phyloP scores from a whole-genome alignment of 2,329 filamentous ascomycete genomes.

The Karstenula rhodostoma region DNA sequence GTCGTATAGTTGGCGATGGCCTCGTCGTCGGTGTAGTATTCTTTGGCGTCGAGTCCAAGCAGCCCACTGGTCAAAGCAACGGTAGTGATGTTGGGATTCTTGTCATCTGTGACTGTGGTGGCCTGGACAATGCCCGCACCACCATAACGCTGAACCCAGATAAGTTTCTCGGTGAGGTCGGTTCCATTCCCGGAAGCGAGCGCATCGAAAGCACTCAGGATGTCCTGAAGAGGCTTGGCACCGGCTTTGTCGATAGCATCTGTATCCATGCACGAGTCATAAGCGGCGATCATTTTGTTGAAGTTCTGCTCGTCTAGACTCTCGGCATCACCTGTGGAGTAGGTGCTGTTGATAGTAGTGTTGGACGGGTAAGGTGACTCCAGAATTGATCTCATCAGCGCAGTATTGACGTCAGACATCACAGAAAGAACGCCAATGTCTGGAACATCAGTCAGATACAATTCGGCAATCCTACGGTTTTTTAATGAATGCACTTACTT shows the following conservation, averaged over 20 bases:
- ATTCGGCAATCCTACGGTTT: not conserved
- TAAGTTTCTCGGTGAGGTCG: constrained; percentile 52
- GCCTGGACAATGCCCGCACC: constrained; percentile 18
- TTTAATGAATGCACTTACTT: constrained; percentile 60
- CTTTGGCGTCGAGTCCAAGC: constrained; percentile 45
- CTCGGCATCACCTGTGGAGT: constrained; percentile 25
- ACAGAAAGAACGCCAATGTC: constrained; percentile 14
- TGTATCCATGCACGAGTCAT: constrained; percentile 70
- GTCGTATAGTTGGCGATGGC: constrained; percentile 38
- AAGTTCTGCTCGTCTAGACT: constrained; percentile 67
- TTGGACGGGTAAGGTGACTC: constrained; percentile 60
- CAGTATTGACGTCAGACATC: constrained; percentile 19
- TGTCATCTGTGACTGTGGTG: constrained; percentile 1
- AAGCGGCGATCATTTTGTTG: constrained; percentile 67
- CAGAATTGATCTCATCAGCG: constrained; percentile 65
- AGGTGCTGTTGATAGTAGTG: constrained; percentile 17
- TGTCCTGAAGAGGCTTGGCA: constrained; percentile 60
- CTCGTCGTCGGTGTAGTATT: constrained; percentile 30
- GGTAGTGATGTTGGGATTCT: constrained; percentile 40
- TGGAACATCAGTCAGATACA: not conserved
- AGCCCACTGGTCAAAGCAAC: constrained; percentile 56
- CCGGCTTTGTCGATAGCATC: constrained; percentile 62
- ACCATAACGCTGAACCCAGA: constrained; percentile 55
- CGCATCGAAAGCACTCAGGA: constrained; percentile 54
- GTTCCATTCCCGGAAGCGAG: constrained; percentile 37